Base-by-base conservation (phyloP, 257 asterid genomes). In the Ocimum tenuiflorum region DNA sequence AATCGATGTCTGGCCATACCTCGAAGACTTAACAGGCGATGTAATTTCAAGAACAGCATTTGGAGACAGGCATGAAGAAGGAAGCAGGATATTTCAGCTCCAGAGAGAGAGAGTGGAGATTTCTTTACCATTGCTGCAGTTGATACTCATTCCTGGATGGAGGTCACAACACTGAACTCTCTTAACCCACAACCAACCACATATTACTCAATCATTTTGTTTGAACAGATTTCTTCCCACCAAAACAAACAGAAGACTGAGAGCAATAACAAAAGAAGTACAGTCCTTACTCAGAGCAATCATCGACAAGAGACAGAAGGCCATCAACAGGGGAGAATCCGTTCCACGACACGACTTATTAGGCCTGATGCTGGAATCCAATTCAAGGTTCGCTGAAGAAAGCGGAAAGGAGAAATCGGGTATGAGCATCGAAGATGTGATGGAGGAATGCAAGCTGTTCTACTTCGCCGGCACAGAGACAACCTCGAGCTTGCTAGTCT, bases 401-500 rank as follows among this genome's bases (percentile, higher is more conserved):
- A 29, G 60, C 35, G 84, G 77, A 6, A 69, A 43, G 27, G 11
- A 68, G 70, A 69, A 60, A 11, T 55, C 4, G 1, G 81, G 81
- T n/a, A 56, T 76, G 70, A 73, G 76, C 7, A 72, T 67, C 20
- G 78, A 80, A 5, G 84, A 79, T 3, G 70, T 76, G 7, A 55
- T 75, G 4, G 79, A 67, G 49, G 81, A 79, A 48, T 72, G 84
- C 59, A 65, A 65, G 55, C 33, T 76, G 6, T 75, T 79, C 51
- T 79, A 79, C 68, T 58, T 73, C 12, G 79, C 79, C 0, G 81
- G 81, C 0, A 60, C 77, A 0, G 78, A 76, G 18, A 76, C 85
- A 1, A 73, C 77, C 9, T 50, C 75, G 12, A 29, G 38, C 33
- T 66, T 80, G 70, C 68, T 80, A 3, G 78, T 63, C 2, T 80